Evolutionary conservation across 2,329 filamentous ascomycete species (phyloP), one percentile per base, ranked within the genome.

Genomic region (Scopulariopsis brevicaulis): DNA sequence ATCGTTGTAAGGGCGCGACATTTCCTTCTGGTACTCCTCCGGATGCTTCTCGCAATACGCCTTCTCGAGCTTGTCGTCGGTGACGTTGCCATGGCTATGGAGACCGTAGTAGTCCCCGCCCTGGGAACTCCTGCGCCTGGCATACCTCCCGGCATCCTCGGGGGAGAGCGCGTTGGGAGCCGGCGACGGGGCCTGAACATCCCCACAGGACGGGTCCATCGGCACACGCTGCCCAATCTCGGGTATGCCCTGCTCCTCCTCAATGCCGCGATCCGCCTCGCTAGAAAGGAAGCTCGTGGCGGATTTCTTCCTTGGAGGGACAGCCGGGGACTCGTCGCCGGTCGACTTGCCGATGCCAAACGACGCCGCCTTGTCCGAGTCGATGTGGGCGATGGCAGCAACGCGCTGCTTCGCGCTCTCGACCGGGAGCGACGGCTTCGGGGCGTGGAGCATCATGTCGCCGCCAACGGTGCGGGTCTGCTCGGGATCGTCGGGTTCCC

Each of bases 41-140:
- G 93, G 93, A 66, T 96, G 91, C 73, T 94, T 96, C 65, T 90
- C 84, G 67, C 94, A 95, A 81, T 96, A 96, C 28, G 89, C 88
- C 73, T 89, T 89, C 66, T 96, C 90, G 48, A 97, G 89, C 68
- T 87, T 90, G 72, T 95, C 89, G 59, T 84, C 82, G 3, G 86
- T 78, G 20, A 82, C 79, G 28, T 89, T 77, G 57, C 90, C 91
- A 67, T 96, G 93, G 52, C 92, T 90, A 66, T 96, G 92, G 58
- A 96, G 82, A 61, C 93, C 92, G 67, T 97, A 97, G 74, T 81
- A 71, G 28, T 83, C 80, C 43, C 84, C 77, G 58, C 85, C 81
- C 54, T 81, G 82, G 69, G 90, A 95, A 60, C 81, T 83, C 72
- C 83, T 90, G 62, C 90, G 85, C 57, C 79, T 75, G 67, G 92